Evolutionary conservation across 768 basidiomycete genomes (phyloP).

Genomic region (Pisolithus tinctorius): DNA sequence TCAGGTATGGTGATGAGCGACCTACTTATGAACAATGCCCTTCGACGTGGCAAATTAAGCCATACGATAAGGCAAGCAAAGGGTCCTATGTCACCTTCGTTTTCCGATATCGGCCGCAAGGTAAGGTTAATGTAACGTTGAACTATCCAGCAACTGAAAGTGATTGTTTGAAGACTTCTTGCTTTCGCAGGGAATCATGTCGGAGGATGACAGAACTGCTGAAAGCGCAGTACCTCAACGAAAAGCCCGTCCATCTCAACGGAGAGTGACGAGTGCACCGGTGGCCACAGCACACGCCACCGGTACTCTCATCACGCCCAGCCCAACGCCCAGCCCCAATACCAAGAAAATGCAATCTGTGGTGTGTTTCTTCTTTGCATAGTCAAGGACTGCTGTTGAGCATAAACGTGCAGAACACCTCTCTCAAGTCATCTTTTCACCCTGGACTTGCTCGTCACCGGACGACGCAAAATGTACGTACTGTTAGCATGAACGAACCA

Average conservation of each 20-base stretch:
- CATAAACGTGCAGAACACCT: constrained; percentile 3
- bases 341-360: neutral
- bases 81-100: constrained; percentile 58
- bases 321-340: constrained; percentile 7
- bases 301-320: constrained; percentile 6
- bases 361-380: constrained; percentile 1
- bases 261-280: constrained; percentile 39
- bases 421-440: constrained; percentile 2
- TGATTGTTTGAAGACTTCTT: constrained; percentile 37
- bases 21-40: constrained; percentile 34
- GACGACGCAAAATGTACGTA: neutral
- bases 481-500: constrained; percentile 8
- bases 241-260: constrained; percentile 19
- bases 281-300: constrained; percentile 3
- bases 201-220: constrained; percentile 20
- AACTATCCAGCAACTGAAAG: neutral
- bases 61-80: constrained; percentile 35
- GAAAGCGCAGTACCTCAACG: constrained; percentile 6
- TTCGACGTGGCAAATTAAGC: constrained; percentile 48
- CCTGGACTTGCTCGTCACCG: constrained; percentile 1
- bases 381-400: neutral
- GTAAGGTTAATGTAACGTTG: constrained; percentile 26
- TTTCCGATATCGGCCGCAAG: constrained; percentile 56
- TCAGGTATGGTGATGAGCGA: constrained; percentile 46
- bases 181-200: constrained; percentile 44